Conservation (phyloP, 2,329 filamentous ascomycete genomes). For the Penicillium olsonii region DNA sequence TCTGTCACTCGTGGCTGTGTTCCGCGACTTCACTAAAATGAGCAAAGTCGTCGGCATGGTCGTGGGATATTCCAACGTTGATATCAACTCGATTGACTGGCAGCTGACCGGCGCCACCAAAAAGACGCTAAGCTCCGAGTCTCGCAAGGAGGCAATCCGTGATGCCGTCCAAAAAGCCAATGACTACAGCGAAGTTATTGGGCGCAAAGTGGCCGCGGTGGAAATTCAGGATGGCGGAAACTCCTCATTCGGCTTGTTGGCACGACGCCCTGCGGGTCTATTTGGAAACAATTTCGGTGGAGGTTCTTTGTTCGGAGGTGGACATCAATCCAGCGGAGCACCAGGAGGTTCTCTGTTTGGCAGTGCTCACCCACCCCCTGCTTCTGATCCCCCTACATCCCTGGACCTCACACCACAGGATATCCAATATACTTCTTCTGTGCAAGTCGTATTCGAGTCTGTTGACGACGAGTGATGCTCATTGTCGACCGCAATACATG, state of each 20-base stretch:
- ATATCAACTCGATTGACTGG: slow-evolving; percentile 26
- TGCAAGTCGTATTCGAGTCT: slow-evolving; percentile 9
- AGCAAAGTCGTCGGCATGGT: slow-evolving; percentile 20
- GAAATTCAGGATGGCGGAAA: slow-evolving; percentile 6
- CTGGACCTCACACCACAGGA: slow-evolving; percentile 11
- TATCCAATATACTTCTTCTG: slow-evolving; percentile 6
- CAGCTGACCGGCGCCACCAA: slow-evolving; percentile 23
- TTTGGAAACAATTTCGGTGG: neutral
- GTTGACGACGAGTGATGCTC: neutral
- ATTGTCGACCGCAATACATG: no score
- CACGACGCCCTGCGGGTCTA: neutral
- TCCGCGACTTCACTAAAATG: slow-evolving; percentile 26
- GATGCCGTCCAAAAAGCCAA: slow-evolving; percentile 26
- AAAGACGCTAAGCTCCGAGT: slow-evolving; percentile 19
- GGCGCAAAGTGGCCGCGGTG: slow-evolving; percentile 17
- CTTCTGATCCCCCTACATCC: neutral
- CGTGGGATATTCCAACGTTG: slow-evolving; percentile 17
- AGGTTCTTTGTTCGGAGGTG: neutral
- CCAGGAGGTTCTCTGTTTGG: neutral
- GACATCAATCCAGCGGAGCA: neutral
- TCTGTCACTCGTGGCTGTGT: slow-evolving; percentile 19
- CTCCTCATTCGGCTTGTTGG: neutral
- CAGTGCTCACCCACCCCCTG: neutral
- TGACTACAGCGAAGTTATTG: slow-evolving; percentile 23
- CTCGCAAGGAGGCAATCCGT: slow-evolving; percentile 21